These are phyloP conservation scores for Neophaeococcomyces mojaviensis DNA, from an alignment of 2,329 filamentous ascomycete species.

Conservation along the genomic window DNA sequence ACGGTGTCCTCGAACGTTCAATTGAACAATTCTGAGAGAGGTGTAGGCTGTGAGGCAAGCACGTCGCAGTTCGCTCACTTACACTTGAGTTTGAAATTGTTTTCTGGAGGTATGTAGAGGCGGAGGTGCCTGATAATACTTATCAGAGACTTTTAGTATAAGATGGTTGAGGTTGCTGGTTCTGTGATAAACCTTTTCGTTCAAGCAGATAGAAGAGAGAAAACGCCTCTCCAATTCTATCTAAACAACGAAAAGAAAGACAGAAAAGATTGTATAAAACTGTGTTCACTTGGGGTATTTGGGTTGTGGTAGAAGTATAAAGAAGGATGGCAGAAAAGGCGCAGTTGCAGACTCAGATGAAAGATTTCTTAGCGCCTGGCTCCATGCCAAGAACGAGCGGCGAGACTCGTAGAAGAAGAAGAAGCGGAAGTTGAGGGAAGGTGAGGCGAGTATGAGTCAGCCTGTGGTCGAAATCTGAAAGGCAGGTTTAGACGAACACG, in stretches of 20 bases:
- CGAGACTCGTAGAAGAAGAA: no score
- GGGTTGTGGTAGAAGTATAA: constrained; percentile 13
- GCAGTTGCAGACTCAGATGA: constrained; percentile 3
- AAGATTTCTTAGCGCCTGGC: no score
- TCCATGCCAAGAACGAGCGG: no score
- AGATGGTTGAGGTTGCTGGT: constrained; percentile 1
- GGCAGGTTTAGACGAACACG: no score
- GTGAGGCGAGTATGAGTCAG: no score
- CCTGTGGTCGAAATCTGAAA: no score
- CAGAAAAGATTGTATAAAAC: constrained; percentile 16
- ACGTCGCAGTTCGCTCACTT: not conserved
- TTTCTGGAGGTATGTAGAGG: not conserved
- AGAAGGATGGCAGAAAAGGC: constrained; percentile 5
- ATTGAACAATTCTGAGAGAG: no score
- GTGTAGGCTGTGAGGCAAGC: not conserved
- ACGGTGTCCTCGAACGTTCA: no score
- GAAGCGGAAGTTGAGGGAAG: no score
- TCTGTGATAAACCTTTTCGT: constrained; percentile 16
- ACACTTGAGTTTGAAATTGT: not conserved
- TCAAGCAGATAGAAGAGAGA: constrained; percentile 22
- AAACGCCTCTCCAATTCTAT: constrained; percentile 26
- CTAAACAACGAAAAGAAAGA: constrained; percentile 22
- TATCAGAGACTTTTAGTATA: not conserved
- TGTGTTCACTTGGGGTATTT: constrained; percentile 9
- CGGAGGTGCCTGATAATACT: not conserved